Evolutionary conservation across 768 basidiomycete genomes (phyloP).

Genomic region (Daedaleopsis nitida): DNA sequence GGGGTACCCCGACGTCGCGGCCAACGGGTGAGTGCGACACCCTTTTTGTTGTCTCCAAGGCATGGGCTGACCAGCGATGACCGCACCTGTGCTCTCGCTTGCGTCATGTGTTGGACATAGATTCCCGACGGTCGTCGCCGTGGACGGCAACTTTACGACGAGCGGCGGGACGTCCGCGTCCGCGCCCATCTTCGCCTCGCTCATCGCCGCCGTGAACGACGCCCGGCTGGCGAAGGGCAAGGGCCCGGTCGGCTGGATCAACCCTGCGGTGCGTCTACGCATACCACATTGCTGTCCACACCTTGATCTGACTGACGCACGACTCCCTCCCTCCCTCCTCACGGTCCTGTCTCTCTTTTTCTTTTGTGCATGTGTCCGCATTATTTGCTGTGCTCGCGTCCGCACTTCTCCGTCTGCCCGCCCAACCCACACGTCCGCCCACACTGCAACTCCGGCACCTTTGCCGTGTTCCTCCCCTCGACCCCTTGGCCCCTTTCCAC

Average conservation of each 20-base stretch:
- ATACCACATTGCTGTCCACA: not conserved
- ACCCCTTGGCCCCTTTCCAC: not conserved
- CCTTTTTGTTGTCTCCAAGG: not conserved
- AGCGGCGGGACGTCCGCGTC: constrained; percentile 33
- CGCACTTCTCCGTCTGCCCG: too few species aligned
- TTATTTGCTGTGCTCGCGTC: too few species aligned
- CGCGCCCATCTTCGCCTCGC: constrained; percentile 33
- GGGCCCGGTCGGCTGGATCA: constrained; percentile 45
- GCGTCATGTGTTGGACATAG: not conserved
- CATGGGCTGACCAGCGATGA: too few species aligned
- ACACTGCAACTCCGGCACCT: too few species aligned
- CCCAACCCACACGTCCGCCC: too few species aligned
- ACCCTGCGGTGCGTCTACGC: constrained; percentile 54
- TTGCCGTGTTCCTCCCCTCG: too few species aligned
- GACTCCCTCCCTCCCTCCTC: not conserved
- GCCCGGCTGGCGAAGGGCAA: constrained; percentile 36
- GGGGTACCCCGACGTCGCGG: constrained; percentile 33
- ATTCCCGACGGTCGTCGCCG: constrained; percentile 31
- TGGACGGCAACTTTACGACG: not conserved
- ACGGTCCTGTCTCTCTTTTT: too few species aligned
- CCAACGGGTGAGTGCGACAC: constrained; percentile 30
- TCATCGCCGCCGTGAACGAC: constrained; percentile 38
- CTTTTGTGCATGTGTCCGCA: too few species aligned
- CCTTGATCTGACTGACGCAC: not conserved
- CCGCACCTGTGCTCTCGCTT: constrained; percentile 24